Conservation (phyloP, 2,329 filamentous ascomycete species). For the Pyrenophora teres region DNA sequence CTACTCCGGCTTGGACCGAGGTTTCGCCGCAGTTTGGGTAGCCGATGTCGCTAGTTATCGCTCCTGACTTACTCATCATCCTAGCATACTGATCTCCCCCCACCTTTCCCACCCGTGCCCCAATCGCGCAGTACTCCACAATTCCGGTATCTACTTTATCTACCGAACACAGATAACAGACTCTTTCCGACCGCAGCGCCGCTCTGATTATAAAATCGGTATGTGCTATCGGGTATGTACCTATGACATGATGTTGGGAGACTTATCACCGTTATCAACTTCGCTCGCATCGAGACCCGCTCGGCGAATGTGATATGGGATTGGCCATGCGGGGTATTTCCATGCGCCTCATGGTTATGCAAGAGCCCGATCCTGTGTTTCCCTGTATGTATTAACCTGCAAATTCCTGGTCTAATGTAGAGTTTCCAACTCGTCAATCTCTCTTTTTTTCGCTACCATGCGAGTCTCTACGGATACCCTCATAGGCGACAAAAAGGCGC, state of each 20-base stretch:
- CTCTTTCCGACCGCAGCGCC: not conserved
- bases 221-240: not conserved
- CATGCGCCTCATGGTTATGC: no score
- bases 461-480: not conserved
- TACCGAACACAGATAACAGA: not conserved
- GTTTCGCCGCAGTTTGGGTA: no score
- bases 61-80: no score
- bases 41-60: no score
- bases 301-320: not conserved
- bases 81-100: not conserved
- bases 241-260: not conserved
- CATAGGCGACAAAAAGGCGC: not conserved
- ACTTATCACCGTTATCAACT: not conserved
- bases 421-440: no score
- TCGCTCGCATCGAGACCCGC: conserved; percentile 1
- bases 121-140: not conserved
- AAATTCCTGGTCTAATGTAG: no score
- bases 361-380: no score
- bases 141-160: not conserved
- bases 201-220: not conserved
- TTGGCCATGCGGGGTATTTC: not conserved
- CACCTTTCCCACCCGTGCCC: not conserved
- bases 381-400: no score
- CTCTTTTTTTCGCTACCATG: not conserved
- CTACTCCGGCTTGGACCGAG: no score